Percentiles rank a stretch among this genome's conserved stretches.
Evolutionary conservation across 345 rosid genomes (phyloP).

Genomic region (Microcos paniculata): DNA sequence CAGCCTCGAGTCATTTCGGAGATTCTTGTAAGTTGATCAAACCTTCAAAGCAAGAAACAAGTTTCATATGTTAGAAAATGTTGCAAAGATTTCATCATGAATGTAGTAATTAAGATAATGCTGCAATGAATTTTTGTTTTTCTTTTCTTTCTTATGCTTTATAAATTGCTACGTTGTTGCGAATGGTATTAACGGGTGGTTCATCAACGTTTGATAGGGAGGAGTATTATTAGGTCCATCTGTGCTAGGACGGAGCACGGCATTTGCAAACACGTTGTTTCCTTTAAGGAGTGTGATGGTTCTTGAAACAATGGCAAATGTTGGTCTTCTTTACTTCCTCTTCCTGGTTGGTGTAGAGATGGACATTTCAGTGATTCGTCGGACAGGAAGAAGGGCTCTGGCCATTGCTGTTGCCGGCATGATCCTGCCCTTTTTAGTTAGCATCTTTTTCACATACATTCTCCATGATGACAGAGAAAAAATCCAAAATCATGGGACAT

Average conservation of each 20-base stretch:
- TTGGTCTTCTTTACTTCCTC: conserved; percentile 84
- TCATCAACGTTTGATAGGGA: conserved; percentile 48
- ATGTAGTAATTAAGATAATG: too few species aligned
- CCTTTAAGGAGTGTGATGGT: conserved; percentile 92
- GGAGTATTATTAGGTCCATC: conserved; percentile 87
- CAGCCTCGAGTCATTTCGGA: conserved; percentile 94
- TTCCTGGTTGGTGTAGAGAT: conserved; percentile 93
- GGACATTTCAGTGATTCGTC: conserved; percentile 75
- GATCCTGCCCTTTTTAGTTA: conserved; percentile 71
- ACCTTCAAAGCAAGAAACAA: too few species aligned
- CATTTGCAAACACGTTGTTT: conserved; percentile 49
- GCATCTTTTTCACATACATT: conserved; percentile 52
- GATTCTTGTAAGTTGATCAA: conserved; percentile 53
- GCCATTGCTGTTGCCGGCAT: conserved; percentile 73
- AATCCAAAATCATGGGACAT: conserved; percentile 43
- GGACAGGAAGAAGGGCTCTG: conserved; percentile 65
- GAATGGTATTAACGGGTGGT: background rate
- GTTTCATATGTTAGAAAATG: too few species aligned
- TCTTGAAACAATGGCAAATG: conserved; percentile 94
- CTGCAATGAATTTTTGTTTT: background rate
- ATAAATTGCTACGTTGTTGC: background rate
- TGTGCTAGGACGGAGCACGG: conserved; percentile 47
- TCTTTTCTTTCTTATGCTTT: background rate
- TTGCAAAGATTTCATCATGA: too few species aligned
- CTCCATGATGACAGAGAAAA: conserved; percentile 16